Conservation (phyloP, 345 rosid species). For the Eucalyptus fibrosa region DNA sequence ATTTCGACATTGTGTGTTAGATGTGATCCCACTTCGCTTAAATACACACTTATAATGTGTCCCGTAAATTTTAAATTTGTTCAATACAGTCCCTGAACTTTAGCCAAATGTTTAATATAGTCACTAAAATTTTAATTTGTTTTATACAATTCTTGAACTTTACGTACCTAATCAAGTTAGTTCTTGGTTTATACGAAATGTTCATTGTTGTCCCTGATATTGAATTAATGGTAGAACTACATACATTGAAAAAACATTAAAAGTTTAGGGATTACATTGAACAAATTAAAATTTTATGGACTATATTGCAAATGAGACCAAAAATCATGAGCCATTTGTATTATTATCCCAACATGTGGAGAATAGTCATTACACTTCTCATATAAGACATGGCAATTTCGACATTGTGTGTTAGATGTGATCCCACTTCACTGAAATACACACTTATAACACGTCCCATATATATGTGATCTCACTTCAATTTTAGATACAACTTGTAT, state of each 20-base stretch:
- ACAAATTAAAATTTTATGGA: too few relatives aligned
- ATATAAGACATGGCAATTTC: background rate
- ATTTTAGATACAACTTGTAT: background rate
- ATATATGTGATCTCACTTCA: background rate
- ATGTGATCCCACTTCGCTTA: background rate
- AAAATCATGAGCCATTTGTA: too few relatives aligned
- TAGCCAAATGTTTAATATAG: too few relatives aligned
- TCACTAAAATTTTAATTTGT: background rate
- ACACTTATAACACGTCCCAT: background rate
- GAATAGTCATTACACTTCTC: background rate
- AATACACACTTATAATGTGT: background rate
- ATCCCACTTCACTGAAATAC: background rate
- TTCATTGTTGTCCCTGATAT: background rate
- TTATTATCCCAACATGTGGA: background rate
- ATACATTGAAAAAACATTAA: too few relatives aligned
- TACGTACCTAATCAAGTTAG: background rate
- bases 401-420: background rate
- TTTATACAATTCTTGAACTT: fast-evolving
- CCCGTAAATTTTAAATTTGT: too few relatives aligned
- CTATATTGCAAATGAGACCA: too few relatives aligned
- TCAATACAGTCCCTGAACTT: fast-evolving
- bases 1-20: background rate
- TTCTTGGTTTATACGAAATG: background rate
- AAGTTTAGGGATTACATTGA: too few relatives aligned
- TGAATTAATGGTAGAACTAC: too few relatives aligned